Evolutionary conservation across 2,329 filamentous ascomycete genomes (phyloP).

Genomic region (Penicillium rolfsii): DNA sequence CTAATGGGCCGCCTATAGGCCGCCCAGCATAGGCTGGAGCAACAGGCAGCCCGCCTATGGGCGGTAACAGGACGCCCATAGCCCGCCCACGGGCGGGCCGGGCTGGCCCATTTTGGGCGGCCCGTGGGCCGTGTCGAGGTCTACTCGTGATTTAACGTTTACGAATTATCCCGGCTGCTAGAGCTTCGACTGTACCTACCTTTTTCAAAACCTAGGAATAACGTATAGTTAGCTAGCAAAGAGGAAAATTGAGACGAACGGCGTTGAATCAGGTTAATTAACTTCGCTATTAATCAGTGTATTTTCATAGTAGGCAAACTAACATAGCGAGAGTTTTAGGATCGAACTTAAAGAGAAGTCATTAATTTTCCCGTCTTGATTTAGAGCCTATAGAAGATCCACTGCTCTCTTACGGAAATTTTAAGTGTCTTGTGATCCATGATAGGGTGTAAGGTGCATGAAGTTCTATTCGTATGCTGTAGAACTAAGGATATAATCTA

Average conservation of each 20-base stretch:
- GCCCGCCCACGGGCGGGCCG: too few relatives aligned
- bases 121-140: too few relatives aligned
- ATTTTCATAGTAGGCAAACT: background rate
- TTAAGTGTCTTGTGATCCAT: background rate
- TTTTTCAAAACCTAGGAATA: background rate
- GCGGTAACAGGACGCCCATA: too few relatives aligned
- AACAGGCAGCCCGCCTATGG: too few relatives aligned
- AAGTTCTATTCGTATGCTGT: too few relatives aligned
- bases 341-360: background rate
- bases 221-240: background rate
- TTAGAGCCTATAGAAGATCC: background rate
- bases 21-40: too few relatives aligned
- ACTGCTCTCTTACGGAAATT: constrained; percentile 4
- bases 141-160: background rate
- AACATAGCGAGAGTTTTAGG: background rate
- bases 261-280: background rate
- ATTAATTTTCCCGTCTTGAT: background rate
- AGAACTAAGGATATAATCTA: too few relatives aligned
- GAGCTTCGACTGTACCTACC: background rate
- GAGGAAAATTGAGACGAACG: background rate
- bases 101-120: too few relatives aligned
- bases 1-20: too few relatives aligned
- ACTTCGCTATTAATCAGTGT: background rate
- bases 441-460: too few relatives aligned
- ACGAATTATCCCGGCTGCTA: background rate